A percentile compares a stretch with the other conserved stretches of the same genome.
These are phyloP conservation scores for Plasmodium ovale DNA, from an alignment of 169 alveolate species.

Conservation along the genomic window DNA sequence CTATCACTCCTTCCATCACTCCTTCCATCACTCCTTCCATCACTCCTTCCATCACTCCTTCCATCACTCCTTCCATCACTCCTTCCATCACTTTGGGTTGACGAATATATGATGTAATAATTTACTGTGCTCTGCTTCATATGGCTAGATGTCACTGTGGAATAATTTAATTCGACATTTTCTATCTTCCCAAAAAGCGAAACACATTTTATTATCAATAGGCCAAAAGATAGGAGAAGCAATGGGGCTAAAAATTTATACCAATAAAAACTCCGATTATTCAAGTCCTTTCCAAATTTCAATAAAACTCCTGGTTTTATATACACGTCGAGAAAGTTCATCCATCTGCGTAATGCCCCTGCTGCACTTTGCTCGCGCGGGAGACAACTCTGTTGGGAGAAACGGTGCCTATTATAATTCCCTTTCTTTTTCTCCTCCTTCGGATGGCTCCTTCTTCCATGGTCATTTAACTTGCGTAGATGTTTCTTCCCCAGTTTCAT, in stretches of 20 bases:
- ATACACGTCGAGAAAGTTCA: constrained; percentile 14
- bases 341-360: background rate
- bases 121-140: constrained; percentile 27
- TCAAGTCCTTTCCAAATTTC: constrained; percentile 40
- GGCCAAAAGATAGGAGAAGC: constrained; percentile 38
- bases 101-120: constrained; percentile 35
- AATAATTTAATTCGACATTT: constrained; percentile 28
- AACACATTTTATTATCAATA: constrained; percentile 55
- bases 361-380: too few species aligned
- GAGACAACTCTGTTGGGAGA: too few species aligned
- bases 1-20: too few species aligned
- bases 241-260: constrained; percentile 61
- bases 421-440: background rate
- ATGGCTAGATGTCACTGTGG: constrained; percentile 29
- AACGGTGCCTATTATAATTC: background rate
- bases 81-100: background rate
- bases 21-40: background rate
- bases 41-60: background rate
- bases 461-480: background rate
- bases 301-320: constrained; percentile 32
- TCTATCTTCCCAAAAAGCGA: constrained; percentile 43
- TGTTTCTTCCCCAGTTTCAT: background rate
- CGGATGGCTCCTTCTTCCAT: background rate
- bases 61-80: background rate
- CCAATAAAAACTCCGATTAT: constrained; percentile 43